phyloP scores from a whole-genome alignment of 2,329 filamentous ascomycete genomes.

The Boeremia lycopersici region DNA sequence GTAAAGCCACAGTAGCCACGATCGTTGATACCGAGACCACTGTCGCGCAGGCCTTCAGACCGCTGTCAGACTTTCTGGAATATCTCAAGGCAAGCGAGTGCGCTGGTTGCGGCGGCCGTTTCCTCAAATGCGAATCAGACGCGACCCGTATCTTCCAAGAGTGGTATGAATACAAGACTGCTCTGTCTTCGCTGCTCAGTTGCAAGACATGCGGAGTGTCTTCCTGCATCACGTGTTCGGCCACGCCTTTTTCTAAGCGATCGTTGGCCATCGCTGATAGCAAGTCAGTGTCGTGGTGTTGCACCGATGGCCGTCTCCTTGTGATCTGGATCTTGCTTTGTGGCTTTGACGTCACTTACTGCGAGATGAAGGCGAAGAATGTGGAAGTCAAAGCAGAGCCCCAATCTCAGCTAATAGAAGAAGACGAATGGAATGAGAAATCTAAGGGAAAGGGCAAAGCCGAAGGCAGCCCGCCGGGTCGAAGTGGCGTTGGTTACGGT shows the following conservation, averaged over 20 bases:
- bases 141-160: slow-evolving; percentile 18
- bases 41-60: slow-evolving; percentile 1
- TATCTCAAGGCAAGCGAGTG: slow-evolving; percentile 22
- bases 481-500: slow-evolving; percentile 21
- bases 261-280: slow-evolving; percentile 7
- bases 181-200: slow-evolving; percentile 18
- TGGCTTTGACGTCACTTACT: slow-evolving; percentile 39
- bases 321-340: slow-evolving; percentile 48
- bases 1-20: neutral
- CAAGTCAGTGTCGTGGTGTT: slow-evolving; percentile 43
- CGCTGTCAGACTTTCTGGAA: slow-evolving; percentile 17
- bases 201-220: slow-evolving; percentile 24
- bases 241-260: slow-evolving; percentile 2
- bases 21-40: slow-evolving; percentile 7
- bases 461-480: neutral
- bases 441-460: slow-evolving; percentile 1
- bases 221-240: slow-evolving; percentile 27
- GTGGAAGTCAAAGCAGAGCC: neutral
- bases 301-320: slow-evolving; percentile 38
- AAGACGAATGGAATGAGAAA: neutral
- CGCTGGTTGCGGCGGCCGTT: slow-evolving; percentile 10
- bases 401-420: neutral
- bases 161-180: slow-evolving; percentile 18
- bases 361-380: slow-evolving; percentile 16
- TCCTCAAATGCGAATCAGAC: slow-evolving; percentile 19